Evolutionary conservation across 1,284 basidiomycete genomes (phyloP).

Genomic region (Rhizoctonia solani): DNA sequence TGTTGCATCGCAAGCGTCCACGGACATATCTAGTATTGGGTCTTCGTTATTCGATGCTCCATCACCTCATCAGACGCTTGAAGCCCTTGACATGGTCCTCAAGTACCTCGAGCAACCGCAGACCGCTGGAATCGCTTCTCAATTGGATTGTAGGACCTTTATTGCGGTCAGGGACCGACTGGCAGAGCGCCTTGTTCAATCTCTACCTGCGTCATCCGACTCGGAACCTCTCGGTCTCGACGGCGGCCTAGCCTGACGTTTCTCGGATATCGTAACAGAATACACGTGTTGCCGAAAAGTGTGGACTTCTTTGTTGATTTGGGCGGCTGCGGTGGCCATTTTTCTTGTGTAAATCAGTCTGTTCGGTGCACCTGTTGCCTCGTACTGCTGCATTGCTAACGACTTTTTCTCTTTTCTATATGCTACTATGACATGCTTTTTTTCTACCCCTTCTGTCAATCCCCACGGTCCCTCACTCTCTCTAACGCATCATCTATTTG

Average conservation of each 20-base stretch:
- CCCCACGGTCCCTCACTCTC: conserved; percentile 5
- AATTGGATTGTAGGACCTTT: not conserved
- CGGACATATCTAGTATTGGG: not conserved
- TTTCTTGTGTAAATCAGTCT: conserved; percentile 3
- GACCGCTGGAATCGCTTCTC: conserved; percentile 9
- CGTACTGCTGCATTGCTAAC: not conserved
- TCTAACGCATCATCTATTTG: not conserved
- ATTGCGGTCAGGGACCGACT: conserved; percentile 12
- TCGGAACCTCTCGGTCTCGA: not conserved
- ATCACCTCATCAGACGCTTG: conserved; percentile 12
- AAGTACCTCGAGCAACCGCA: conserved; percentile 6
- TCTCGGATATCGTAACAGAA: not conserved
- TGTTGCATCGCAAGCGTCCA: not conserved
- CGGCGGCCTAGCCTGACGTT: not conserved
- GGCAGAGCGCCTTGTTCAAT: conserved; percentile 4
- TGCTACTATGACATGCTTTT: conserved; percentile 6
- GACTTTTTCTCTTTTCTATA: conserved; percentile 6
- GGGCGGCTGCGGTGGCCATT: no score
- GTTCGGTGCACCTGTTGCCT: conserved; percentile 17
- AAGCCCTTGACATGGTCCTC: conserved; percentile 15
- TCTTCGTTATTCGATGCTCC: conserved; percentile 6
- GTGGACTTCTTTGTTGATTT: no score
- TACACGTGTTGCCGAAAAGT: not conserved
- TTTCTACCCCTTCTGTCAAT: not conserved
- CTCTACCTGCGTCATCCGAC: not conserved